Conservation (phyloP, 1,284 basidiomycete species). For the Boletellus deceptivus region DNA sequence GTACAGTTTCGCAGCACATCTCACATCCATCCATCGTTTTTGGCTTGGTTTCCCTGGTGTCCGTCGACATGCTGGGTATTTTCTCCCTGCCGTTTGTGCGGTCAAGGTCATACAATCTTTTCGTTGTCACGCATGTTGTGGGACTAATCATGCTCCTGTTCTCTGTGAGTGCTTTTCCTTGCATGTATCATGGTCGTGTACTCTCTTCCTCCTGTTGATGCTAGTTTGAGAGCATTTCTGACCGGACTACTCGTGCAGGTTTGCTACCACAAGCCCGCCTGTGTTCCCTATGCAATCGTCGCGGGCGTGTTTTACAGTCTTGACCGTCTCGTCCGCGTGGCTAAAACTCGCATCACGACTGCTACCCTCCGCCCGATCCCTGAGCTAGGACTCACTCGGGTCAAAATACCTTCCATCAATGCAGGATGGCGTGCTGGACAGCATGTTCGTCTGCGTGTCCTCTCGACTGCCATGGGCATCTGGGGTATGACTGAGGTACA, state of each 20-base stretch:
- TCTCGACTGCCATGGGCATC: constrained; percentile 56
- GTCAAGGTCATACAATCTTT: constrained; percentile 53
- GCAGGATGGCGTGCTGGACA: constrained; percentile 83
- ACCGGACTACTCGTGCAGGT: constrained; percentile 29
- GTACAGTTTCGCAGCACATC: constrained; percentile 40
- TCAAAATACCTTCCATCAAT: constrained; percentile 60
- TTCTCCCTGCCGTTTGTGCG: constrained; percentile 52
- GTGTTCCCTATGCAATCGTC: constrained; percentile 49
- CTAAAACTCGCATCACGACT: constrained; percentile 64
- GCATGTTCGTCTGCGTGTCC: constrained; percentile 70
- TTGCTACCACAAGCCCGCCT: constrained; percentile 44
- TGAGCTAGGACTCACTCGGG: constrained; percentile 56
- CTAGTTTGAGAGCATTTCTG: background rate
- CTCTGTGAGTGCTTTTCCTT: constrained; percentile 39
- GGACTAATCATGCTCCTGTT: constrained; percentile 46
- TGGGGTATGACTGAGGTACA: constrained; percentile 64
- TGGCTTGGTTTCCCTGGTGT: constrained; percentile 52
- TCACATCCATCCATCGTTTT: constrained; percentile 37
- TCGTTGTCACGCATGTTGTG: constrained; percentile 50
- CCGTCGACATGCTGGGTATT: constrained; percentile 50
- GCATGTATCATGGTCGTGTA: background rate
- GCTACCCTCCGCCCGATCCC: constrained; percentile 58
- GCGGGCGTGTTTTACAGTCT: constrained; percentile 61
- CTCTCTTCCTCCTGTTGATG: background rate
- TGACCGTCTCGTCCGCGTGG: constrained; percentile 60